phyloP scores from a whole-genome alignment of 257 asterid species.

The Primulina tabacum region DNA sequence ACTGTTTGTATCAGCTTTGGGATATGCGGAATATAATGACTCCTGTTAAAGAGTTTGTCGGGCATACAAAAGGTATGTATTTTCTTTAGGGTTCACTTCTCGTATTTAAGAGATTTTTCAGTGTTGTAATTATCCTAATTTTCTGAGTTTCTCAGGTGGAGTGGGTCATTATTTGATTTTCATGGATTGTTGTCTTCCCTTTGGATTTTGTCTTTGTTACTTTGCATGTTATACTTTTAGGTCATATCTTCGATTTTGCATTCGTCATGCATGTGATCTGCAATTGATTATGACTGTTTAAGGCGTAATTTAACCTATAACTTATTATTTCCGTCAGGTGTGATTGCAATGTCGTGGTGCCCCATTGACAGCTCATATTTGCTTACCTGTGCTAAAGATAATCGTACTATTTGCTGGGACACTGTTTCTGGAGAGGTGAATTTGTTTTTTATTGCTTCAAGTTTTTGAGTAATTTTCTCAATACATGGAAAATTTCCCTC shows the following conservation, averaged over 20 bases:
- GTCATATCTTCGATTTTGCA: background rate
- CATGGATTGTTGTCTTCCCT: slow-evolving; percentile 3
- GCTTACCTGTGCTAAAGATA: slow-evolving; percentile 98
- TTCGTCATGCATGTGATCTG: background rate
- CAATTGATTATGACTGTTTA: slow-evolving; percentile 1
- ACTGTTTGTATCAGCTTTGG: slow-evolving; percentile 68
- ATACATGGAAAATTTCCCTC: slow-evolving; percentile 15
- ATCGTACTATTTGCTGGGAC: slow-evolving; percentile 99
- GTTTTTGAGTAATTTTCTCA: slow-evolving; percentile 18
- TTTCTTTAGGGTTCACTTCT: slow-evolving; percentile 17
- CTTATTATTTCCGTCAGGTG: slow-evolving; percentile 53
- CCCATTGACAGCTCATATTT: slow-evolving; percentile 87
- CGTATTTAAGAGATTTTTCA: background rate
- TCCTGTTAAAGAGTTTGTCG: slow-evolving; percentile 88
- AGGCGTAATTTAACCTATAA: slow-evolving; percentile 5
- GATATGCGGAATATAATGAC: slow-evolving; percentile 87
- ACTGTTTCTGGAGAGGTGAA: slow-evolving; percentile 77
- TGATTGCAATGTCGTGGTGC: slow-evolving; percentile 99
- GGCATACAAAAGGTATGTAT: slow-evolving; percentile 85
- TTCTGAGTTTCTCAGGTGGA: slow-evolving; percentile 12
- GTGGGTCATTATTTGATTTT: background rate
- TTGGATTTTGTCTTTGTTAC: background rate
- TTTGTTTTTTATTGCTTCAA: slow-evolving; percentile 19
- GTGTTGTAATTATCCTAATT: slow-evolving; percentile 6
- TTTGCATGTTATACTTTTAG: background rate